These are phyloP conservation scores for Hypomontagnella monticulosa DNA, from an alignment of 495 filamentous ascomycete genomes.

Conservation along the genomic window DNA sequence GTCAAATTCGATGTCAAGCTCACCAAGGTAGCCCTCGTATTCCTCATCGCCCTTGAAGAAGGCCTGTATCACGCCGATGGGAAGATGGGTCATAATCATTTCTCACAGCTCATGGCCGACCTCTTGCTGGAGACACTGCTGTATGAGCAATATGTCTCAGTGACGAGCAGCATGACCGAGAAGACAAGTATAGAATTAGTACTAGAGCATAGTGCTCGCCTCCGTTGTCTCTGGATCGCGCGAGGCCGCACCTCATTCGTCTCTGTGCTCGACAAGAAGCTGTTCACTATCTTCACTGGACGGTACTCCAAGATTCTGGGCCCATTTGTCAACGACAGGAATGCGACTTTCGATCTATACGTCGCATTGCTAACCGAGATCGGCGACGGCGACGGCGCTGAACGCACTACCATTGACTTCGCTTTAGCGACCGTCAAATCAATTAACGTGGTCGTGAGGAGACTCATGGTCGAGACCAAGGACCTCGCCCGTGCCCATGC, in stretches of 20 bases:
- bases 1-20: conserved; percentile 52
- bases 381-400: conserved; percentile 46
- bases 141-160: conserved; percentile 64
- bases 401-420: conserved; percentile 51
- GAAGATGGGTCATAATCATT: conserved; percentile 47
- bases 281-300: conserved; percentile 65
- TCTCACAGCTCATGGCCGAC: conserved; percentile 66
- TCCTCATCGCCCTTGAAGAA: conserved; percentile 69
- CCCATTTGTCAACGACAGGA: conserved; percentile 49
- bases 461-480: conserved; percentile 28
- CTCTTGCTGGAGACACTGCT: conserved; percentile 66
- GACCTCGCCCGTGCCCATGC: conserved; percentile 28
- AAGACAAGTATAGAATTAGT: conserved; percentile 54
- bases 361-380: conserved; percentile 62
- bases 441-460: conserved; percentile 51
- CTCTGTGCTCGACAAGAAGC: conserved; percentile 61
- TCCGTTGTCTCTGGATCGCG: conserved; percentile 61
- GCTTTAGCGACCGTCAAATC: conserved; percentile 46
- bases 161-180: conserved; percentile 51
- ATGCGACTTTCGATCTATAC: conserved; percentile 52
- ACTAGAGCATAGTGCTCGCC: conserved; percentile 60
- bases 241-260: conserved; percentile 58
- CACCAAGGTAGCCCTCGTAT: conserved; percentile 61
- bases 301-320: conserved; percentile 56
- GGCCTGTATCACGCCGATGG: conserved; percentile 41